Evolutionary conservation across 495 filamentous ascomycete genomes (phyloP).

Genomic region (Xylaria acuta): DNA sequence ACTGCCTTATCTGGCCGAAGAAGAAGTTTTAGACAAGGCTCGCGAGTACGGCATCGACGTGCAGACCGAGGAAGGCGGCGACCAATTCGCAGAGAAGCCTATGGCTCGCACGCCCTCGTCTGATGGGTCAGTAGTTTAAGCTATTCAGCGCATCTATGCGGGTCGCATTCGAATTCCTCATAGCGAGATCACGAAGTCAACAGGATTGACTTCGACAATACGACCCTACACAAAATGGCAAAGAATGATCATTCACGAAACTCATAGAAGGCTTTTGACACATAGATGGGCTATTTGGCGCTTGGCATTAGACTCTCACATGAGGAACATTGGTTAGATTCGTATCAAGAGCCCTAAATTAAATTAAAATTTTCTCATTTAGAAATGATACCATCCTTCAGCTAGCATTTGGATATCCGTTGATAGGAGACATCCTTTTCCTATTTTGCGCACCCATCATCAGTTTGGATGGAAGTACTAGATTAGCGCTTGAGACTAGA

Average conservation of each 20-base stretch:
- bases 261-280: background rate
- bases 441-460: background rate
- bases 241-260: slow-evolving; percentile 8
- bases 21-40: slow-evolving; percentile 65
- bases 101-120: background rate
- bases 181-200: background rate
- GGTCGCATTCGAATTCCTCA: background rate
- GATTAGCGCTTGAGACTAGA: slow-evolving; percentile 7
- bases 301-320: background rate
- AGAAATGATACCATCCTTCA: slow-evolving; percentile 13
- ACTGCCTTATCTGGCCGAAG: slow-evolving; percentile 63
- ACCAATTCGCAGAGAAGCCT: slow-evolving; percentile 1
- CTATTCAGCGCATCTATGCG: background rate
- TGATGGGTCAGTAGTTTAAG: slow-evolving; percentile 5
- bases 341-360: background rate
- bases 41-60: slow-evolving; percentile 58
- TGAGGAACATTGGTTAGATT: background rate
- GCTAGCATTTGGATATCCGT: slow-evolving; percentile 5
- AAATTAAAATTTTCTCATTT: slow-evolving; percentile 19
- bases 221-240: background rate
- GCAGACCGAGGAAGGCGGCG: slow-evolving; percentile 31
- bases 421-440: background rate
- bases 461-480: background rate
- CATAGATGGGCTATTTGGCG: background rate
- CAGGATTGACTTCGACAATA: background rate